Base-by-base conservation (phyloP, 306 rosid genomes). In the Bauhinia variegata region DNA sequence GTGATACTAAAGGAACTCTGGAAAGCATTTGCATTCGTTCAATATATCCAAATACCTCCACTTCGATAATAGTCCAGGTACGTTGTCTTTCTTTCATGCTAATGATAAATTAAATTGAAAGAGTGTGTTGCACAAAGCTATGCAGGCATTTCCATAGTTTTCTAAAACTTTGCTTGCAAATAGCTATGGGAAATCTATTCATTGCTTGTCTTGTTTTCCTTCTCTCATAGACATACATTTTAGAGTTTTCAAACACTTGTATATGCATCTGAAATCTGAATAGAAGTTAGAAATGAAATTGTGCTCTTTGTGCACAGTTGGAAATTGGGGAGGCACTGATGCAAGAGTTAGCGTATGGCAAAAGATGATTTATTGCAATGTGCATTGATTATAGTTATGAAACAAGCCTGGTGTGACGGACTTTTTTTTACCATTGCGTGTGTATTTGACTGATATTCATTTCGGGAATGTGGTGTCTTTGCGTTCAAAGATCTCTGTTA, bases 1-100 rank as follows among this genome's bases (percentile, higher is more conserved):
- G 85, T 91, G 96, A 78, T 89, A 72, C 48, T 91, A 59, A 91
- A 86, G 87, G 81, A 74, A 89, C 96, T 18, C 52, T 91, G 53
- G 86, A 87, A 77, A 91, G 96, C 63, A 85, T 91, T 15, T 88
- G 88, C 73, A 72, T 91, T 54, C 83, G 88, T 42, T 80, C 82
- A 3, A 75, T 85, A 61, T 82, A 87, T 80, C 96, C 97, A 3
- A 91, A 89, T 44, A 91, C 96, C 56, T 85, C 92, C 10, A 85
- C 91, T 17, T 83, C 92, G 0, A 76, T 91, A 64, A 83, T 89
- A 17, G 58, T 88, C 68, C 96, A 91, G 89, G 96, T 78, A n/a
- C 68, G 72, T 54, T 60, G 41, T 52, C 23, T 41, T 39, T 37
- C 33, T 51, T 41, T 11, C 54, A 9, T 61, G 5, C 51, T 16